Evolutionary conservation across 441 rosid species (phyloP).

Genomic region (Geranium incanum): DNA sequence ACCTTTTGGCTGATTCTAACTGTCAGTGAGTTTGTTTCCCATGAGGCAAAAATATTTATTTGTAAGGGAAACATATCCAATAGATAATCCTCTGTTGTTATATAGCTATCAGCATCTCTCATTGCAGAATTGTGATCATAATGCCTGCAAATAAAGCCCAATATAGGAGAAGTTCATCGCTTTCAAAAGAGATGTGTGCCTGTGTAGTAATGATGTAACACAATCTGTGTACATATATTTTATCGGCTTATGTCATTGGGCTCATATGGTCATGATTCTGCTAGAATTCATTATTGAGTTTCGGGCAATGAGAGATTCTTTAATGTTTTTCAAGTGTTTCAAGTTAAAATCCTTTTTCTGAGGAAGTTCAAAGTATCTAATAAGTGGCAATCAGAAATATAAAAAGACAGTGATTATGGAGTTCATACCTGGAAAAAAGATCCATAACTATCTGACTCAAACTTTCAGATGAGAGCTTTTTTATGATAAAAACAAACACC

Average conservation of each 20-base stretch:
- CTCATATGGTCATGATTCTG: not conserved
- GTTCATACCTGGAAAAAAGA: not conserved
- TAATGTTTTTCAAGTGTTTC: not conserved
- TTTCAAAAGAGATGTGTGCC: conserved; percentile 11
- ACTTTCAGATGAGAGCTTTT: not conserved
- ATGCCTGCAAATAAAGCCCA: conserved; percentile 44
- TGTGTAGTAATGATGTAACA: not conserved
- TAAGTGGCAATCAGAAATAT: not conserved
- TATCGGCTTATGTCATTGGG: not conserved
- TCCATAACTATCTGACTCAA: not conserved
- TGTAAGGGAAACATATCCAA: conserved; percentile 87
- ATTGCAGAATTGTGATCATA: conserved; percentile 57
- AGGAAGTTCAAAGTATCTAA: not conserved
- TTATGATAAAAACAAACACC: not conserved
- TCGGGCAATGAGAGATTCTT: not conserved
- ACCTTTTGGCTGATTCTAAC: conserved; percentile 91
- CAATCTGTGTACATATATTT: not conserved
- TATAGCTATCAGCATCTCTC: conserved; percentile 53
- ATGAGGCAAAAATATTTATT: conserved; percentile 60
- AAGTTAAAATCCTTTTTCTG: not conserved
- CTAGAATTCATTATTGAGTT: not conserved
- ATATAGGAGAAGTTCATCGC: not conserved
- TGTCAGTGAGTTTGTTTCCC: conserved; percentile 58
- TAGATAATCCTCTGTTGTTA: conserved; percentile 75
- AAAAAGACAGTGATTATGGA: not conserved